Conservation (phyloP, 148 eudicot genomes). For the Diospyros lotus region DNA sequence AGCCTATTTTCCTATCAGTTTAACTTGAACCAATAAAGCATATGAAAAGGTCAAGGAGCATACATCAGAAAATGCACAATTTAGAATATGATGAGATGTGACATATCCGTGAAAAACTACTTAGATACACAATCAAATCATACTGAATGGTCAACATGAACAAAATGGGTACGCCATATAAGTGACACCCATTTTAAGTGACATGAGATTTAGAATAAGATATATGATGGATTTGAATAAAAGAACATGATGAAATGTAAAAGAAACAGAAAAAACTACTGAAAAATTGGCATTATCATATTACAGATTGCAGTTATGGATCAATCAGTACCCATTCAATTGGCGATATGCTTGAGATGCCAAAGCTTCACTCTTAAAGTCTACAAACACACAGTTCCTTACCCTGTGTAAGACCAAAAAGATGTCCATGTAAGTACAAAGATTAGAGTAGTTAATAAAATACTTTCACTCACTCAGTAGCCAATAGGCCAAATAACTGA, state of each 20-base stretch:
- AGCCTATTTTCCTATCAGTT: not conserved
- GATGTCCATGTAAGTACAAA: not conserved
- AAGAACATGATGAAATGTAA: not conserved
- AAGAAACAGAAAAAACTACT: not conserved
- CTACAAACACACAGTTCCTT: slow-evolving; percentile 85
- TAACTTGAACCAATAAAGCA: not conserved
- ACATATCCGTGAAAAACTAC: not conserved
- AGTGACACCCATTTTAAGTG: not conserved
- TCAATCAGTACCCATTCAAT: slow-evolving; percentile 44
- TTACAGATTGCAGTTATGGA: not conserved
- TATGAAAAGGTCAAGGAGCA: not conserved
- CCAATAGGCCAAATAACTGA: too few species aligned
- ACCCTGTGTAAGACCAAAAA: slow-evolving; percentile 31
- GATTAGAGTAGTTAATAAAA: not conserved
- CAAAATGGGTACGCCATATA: not conserved
- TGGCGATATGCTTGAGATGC: slow-evolving; percentile 84
- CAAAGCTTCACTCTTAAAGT: slow-evolving; percentile 63
- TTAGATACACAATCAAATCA: not conserved
- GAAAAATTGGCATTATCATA: not conserved
- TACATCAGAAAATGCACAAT: slow-evolving; percentile 1
- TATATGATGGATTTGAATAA: too few species aligned
- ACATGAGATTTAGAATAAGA: too few species aligned
- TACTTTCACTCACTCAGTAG: not conserved
- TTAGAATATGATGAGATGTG: not conserved
- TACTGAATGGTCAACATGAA: not conserved